Conservation (phyloP, 2,329 filamentous ascomycete species). For the Trichophyton rubrum region DNA sequence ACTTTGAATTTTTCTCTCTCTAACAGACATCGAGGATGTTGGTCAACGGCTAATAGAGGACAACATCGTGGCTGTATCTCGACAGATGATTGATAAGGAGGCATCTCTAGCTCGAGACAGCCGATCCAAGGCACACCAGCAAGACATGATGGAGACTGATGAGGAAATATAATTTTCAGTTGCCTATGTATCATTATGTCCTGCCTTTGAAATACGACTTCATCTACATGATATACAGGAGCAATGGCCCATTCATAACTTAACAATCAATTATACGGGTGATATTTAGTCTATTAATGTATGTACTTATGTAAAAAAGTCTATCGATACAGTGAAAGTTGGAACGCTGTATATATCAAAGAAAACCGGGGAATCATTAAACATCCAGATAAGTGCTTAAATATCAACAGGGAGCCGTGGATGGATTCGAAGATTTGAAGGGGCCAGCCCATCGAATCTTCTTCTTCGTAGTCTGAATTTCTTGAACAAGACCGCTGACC, state of each 20-base stretch:
- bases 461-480: not conserved
- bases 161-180: constrained; percentile 34
- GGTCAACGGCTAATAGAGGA: constrained; percentile 96
- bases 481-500: not conserved
- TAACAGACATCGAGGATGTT: constrained; percentile 72
- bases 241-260: not conserved
- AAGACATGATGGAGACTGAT: constrained; percentile 55
- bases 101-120: constrained; percentile 68
- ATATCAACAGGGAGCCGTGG: not conserved
- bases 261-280: not conserved
- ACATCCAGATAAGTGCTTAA: not conserved
- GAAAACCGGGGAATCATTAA: not conserved
- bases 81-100: constrained; percentile 99
- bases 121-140: constrained; percentile 34
- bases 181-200: not conserved
- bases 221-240: not conserved
- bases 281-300: not conserved
- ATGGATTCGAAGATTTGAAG: not conserved
- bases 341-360: not conserved
- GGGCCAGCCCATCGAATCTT: constrained; percentile 2
- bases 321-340: not conserved
- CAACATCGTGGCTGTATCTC: constrained; percentile 96
- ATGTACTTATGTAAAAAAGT: not conserved
- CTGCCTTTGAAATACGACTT: not conserved
- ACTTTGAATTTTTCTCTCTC: not conserved